Conservation (phyloP, 169 alveolate genomes). For the Cryptosporidium viatorum region DNA sequence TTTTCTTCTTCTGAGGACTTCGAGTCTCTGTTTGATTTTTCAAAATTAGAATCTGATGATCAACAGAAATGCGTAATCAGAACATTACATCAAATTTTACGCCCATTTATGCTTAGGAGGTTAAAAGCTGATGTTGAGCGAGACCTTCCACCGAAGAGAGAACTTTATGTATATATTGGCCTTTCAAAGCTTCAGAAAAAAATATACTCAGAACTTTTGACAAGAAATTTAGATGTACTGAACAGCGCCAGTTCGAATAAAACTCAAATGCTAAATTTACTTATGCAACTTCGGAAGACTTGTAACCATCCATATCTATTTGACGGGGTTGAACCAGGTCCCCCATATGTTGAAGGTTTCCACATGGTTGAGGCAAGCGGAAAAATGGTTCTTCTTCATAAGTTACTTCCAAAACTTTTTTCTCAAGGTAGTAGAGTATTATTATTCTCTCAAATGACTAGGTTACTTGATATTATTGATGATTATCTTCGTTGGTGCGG, state of each 20-base stretch:
- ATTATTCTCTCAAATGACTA: slow-evolving; percentile 86
- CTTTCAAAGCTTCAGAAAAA: slow-evolving; percentile 85
- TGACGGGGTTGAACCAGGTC: slow-evolving; percentile 80
- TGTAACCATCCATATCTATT: slow-evolving; percentile 90
- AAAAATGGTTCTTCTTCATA: slow-evolving; percentile 88
- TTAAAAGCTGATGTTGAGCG: slow-evolving; percentile 90
- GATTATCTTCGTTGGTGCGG: slow-evolving; percentile 82
- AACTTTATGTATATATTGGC: slow-evolving; percentile 87
- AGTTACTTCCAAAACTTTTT: slow-evolving; percentile 86
- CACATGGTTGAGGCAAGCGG: slow-evolving; percentile 87
- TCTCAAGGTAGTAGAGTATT: slow-evolving; percentile 87
- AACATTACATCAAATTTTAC: slow-evolving; percentile 85
- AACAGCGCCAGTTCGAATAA: slow-evolving; percentile 82
- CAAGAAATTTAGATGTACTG: slow-evolving; percentile 81
- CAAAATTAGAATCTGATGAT: slow-evolving; percentile 85
- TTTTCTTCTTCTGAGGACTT: slow-evolving; percentile 88
- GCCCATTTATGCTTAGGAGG: slow-evolving; percentile 90
- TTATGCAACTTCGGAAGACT: slow-evolving; percentile 89
- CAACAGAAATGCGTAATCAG: slow-evolving; percentile 85
- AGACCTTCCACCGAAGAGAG: slow-evolving; percentile 89
- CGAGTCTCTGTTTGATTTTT: slow-evolving; percentile 87
- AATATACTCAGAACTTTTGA: slow-evolving; percentile 85
- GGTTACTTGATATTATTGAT: slow-evolving; percentile 81
- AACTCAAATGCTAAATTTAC: slow-evolving; percentile 85
- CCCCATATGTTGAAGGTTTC: slow-evolving; percentile 81